phyloP scores from a whole-genome alignment of 176 grass and related monocot genomes.

The Carex littledalei region DNA sequence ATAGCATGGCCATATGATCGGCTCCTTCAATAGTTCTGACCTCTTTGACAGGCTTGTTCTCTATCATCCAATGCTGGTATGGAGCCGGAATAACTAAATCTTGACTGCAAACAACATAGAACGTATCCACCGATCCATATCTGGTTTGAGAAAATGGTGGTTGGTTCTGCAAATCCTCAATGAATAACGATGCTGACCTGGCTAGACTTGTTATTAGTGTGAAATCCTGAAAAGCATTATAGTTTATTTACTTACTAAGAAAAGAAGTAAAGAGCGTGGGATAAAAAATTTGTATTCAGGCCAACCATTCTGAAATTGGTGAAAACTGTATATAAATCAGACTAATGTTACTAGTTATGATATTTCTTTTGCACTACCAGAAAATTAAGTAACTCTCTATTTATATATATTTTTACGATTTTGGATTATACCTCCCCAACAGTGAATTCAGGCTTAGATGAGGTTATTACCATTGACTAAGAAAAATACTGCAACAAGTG shows the following conservation, averaged over 20 bases:
- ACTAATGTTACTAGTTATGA: too few species aligned
- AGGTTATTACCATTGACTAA: too few species aligned
- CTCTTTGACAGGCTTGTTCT: slow-evolving; percentile 30
- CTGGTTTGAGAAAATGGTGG: background rate
- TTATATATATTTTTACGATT: too few species aligned
- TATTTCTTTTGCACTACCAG: too few species aligned
- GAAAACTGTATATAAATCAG: background rate
- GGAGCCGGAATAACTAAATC: background rate
- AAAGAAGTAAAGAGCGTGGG: background rate
- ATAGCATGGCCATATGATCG: slow-evolving; percentile 58
- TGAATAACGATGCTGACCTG: slow-evolving; percentile 9
- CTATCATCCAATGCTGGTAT: slow-evolving; percentile 28
- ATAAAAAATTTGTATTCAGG: background rate
- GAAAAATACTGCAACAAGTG: background rate
- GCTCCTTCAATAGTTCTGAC: slow-evolving; percentile 21
- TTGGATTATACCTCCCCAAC: too few species aligned
- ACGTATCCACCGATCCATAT: slow-evolving; percentile 31
- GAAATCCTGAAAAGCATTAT: slow-evolving; percentile 22
- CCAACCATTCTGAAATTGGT: background rate
- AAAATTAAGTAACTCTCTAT: too few species aligned
- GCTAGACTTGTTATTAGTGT: slow-evolving; percentile 23
- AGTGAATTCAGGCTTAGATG: too few species aligned
- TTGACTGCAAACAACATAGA: slow-evolving; percentile 35
- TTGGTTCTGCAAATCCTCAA: slow-evolving; percentile 14
- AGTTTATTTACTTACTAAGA: background rate